phyloP scores from a whole-genome alignment of 306 rosid species.

The Lathyrus oleraceus region DNA sequence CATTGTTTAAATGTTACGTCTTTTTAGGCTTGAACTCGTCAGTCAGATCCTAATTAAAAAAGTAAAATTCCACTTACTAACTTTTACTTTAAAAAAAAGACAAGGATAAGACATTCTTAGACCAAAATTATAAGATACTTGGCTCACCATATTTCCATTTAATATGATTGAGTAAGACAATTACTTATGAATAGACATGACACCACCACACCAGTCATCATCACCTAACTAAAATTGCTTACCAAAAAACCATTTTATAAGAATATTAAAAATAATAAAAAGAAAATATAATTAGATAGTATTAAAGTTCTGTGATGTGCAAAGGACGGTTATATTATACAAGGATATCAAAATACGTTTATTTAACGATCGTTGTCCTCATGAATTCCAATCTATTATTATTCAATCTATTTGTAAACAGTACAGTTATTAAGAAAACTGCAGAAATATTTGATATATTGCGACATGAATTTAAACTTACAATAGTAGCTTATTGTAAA shows the following conservation, averaged over 20 bases:
- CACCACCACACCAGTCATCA: constrained; percentile 1
- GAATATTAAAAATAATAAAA: not conserved
- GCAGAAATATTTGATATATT: no score
- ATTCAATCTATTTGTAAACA: not conserved
- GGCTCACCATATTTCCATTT: not conserved
- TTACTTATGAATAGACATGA: constrained; percentile 7
- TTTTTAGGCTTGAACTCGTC: no score
- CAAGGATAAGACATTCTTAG: not conserved
- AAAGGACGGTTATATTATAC: not conserved
- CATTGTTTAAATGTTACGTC: no score
- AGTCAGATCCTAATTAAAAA: no score
- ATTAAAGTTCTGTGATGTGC: not conserved
- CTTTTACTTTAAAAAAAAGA: not conserved
- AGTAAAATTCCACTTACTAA: no score
- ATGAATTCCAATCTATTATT: not conserved
- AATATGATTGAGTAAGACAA: not conserved
- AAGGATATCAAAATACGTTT: not conserved
- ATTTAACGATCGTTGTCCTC: not conserved
- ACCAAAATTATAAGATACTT: not conserved
- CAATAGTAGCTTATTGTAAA: no score
- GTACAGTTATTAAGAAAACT: no score
- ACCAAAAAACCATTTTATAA: not conserved
- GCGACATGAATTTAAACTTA: no score
- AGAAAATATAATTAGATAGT: not conserved
- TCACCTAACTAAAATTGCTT: not conserved